phyloP scores from a whole-genome alignment of 2,329 filamentous ascomycete species.

The Botrytis hyacinthi region DNA sequence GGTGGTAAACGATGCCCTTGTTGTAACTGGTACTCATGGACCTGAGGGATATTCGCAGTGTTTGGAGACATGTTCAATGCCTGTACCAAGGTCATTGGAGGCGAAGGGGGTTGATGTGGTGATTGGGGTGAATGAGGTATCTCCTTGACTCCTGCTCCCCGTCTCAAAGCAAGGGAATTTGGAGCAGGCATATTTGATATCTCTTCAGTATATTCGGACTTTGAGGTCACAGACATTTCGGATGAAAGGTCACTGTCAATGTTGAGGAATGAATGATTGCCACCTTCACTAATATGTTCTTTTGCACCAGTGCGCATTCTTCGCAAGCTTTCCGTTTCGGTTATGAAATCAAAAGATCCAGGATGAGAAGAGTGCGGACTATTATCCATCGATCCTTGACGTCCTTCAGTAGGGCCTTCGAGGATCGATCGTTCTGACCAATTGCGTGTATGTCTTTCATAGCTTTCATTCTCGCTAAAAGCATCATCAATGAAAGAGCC shows the following conservation, averaged over 20 bases:
- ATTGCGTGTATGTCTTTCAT: constrained; percentile 43
- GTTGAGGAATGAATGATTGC: constrained; percentile 40
- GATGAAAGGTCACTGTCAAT: constrained; percentile 55
- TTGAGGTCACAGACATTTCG: constrained; percentile 52
- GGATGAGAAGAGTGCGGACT: constrained; percentile 39
- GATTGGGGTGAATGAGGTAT: constrained; percentile 32
- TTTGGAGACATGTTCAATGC: constrained; percentile 47
- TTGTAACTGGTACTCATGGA: constrained; percentile 34
- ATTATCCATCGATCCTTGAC: constrained; percentile 27
- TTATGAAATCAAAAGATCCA: constrained; percentile 53
- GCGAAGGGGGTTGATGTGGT: constrained; percentile 43
- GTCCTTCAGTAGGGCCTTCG: constrained; percentile 47
- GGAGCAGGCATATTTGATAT: constrained; percentile 36
- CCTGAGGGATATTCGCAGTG: constrained; percentile 40
- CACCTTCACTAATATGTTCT: constrained; percentile 27
- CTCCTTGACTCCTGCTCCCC: constrained; percentile 33
- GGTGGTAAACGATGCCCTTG: constrained; percentile 30
- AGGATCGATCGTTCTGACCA: constrained; percentile 58
- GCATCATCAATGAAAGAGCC: constrained; percentile 73
- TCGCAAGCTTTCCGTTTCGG: constrained; percentile 51
- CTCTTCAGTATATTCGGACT: constrained; percentile 36
- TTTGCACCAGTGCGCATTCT: constrained; percentile 28
- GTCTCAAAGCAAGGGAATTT: constrained; percentile 38
- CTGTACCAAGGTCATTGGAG: constrained; percentile 49
- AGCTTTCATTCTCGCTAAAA: constrained; percentile 49